Evolutionary conservation across 345 rosid genomes (phyloP).

Genomic region (Conringia planisiliqua): DNA sequence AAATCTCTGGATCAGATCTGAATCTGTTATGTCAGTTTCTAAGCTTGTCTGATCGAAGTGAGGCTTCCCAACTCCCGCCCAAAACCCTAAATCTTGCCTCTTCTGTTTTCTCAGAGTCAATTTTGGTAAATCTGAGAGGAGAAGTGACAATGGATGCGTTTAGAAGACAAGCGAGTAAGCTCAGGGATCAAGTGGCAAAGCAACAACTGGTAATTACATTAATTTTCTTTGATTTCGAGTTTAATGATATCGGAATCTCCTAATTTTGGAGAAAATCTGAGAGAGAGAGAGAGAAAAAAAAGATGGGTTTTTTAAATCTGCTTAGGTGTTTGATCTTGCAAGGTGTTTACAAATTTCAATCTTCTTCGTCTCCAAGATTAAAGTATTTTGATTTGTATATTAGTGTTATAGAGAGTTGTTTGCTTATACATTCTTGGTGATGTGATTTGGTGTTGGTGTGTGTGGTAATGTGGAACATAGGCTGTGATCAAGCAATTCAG

Average conservation of each 20-base stretch:
- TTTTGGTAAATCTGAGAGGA: background rate
- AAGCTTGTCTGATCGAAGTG: constrained; percentile 4
- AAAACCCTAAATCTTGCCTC: background rate
- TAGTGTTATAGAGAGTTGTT: background rate
- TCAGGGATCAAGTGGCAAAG: constrained; percentile 94
- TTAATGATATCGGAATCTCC: background rate
- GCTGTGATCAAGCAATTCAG: constrained; percentile 95
- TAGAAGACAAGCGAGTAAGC: constrained; percentile 89
- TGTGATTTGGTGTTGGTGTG: background rate
- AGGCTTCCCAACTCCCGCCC: background rate
- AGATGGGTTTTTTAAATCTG: background rate
- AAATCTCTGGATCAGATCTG: constrained; percentile 22
- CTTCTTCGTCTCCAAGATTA: background rate
- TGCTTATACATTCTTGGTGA: constrained; percentile 25
- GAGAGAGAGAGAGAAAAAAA: background rate
- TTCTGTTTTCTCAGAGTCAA: background rate
- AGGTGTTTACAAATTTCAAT: background rate
- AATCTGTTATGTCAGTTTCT: constrained; percentile 2
- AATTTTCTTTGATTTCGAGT: background rate
- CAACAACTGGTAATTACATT: constrained; percentile 52
- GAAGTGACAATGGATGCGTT: constrained; percentile 64
- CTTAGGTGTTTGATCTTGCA: background rate
- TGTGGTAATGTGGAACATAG: constrained; percentile 36
- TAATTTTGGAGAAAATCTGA: background rate
- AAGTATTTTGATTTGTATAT: background rate